A percentile compares a stretch with the other conserved stretches of the same genome.
Evolutionary conservation across 495 filamentous ascomycete species (phyloP).

Genomic region (Annulohypoxylon bovei): DNA sequence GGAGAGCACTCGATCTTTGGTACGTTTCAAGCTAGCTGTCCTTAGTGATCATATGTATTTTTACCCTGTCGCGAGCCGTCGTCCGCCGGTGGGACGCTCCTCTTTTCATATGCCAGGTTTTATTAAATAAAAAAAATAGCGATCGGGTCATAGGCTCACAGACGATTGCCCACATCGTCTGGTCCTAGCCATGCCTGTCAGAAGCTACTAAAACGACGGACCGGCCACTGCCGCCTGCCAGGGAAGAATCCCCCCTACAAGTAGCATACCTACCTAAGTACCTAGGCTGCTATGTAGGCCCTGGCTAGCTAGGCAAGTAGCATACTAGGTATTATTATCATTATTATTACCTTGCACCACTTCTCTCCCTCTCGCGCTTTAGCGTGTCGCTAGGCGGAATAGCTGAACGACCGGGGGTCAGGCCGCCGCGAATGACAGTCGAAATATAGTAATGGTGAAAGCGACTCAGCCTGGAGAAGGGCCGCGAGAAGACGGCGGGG

Average conservation of each 20-base stretch:
- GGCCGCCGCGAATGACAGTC: constrained; percentile 15
- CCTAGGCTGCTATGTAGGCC: too few relatives aligned
- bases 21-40: constrained; percentile 45
- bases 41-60: constrained; percentile 40
- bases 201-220: constrained; percentile 39
- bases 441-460: constrained; percentile 8
- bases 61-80: constrained; percentile 43
- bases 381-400: constrained; percentile 29
- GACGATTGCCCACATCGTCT: constrained; percentile 32
- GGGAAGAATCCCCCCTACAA: constrained; percentile 29
- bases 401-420: constrained; percentile 26
- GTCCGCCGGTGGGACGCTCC: constrained; percentile 40
- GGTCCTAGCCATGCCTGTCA: constrained; percentile 41
- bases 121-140: constrained; percentile 33
- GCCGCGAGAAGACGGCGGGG: neutral
- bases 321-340: neutral
- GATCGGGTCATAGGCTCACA: constrained; percentile 43
- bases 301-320: constrained; percentile 24
- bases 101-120: constrained; percentile 47
- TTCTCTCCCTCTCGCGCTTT: constrained; percentile 19
- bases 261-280: too few relatives aligned
- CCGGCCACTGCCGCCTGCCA: constrained; percentile 43
- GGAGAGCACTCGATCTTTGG: constrained; percentile 45
- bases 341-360: constrained; percentile 18
- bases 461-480: constrained; percentile 15